Conservation (phyloP, 805 yeast species). For the Cyberlindnera xylosilytica region DNA sequence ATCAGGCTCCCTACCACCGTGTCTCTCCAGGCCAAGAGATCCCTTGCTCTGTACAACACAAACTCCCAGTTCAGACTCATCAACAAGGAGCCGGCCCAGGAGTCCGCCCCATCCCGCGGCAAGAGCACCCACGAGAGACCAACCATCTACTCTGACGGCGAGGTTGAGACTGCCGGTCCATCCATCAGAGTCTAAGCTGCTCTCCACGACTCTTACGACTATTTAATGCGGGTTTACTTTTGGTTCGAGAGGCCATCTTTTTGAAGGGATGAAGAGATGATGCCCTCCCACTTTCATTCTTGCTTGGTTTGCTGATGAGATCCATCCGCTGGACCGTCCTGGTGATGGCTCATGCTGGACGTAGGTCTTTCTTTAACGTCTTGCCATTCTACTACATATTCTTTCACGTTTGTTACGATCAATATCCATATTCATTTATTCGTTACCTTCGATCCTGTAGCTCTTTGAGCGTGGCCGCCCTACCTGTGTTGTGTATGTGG, state of each 20-base stretch:
- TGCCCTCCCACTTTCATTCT: too few relatives aligned
- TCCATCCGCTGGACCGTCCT: too few relatives aligned
- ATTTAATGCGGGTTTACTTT: background rate
- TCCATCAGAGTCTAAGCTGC: conserved; percentile 23
- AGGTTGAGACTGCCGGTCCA: conserved; percentile 31
- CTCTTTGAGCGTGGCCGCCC: too few relatives aligned
- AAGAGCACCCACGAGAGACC: conserved; percentile 20
- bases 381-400: conserved; percentile 1
- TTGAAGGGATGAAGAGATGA: background rate
- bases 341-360: too few relatives aligned
- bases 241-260: background rate
- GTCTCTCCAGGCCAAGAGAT: conserved; percentile 20
- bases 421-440: background rate
- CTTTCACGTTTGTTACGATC: conserved; percentile 1
- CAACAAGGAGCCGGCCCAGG: conserved; percentile 20
- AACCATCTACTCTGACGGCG: conserved; percentile 29
- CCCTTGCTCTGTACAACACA: conserved; percentile 19
- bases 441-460: too few relatives aligned
- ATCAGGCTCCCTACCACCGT: conserved; percentile 16
- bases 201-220: too few relatives aligned
- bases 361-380: too few relatives aligned
- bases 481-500: too few relatives aligned
- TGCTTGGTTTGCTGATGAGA: too few relatives aligned
- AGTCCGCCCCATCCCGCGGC: conserved; percentile 14
- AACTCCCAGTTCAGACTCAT: conserved; percentile 21